Base-by-base conservation (phyloP, 1,139 yeast species). In the Nakaseomyces kungkrabaensis region DNA sequence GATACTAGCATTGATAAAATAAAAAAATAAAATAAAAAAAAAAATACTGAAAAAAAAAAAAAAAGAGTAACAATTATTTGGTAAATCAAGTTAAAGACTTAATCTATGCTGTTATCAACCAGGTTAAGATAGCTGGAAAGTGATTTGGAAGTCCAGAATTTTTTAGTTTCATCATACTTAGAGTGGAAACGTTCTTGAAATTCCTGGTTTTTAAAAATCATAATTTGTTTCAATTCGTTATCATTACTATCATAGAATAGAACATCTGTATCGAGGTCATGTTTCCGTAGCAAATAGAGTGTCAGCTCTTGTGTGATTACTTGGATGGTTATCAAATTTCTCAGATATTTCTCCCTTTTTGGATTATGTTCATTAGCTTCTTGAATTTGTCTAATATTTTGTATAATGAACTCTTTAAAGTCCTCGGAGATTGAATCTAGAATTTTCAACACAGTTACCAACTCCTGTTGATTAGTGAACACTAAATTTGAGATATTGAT, bases 341-440 rank as follows among this genome's bases (percentile, higher is more conserved):
- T 41, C 7, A 41, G 3, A 11, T 41, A 29, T 4, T 24, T 6
- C 8, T 38, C 34, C 5, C 27, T 41, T 29, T 27, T 13, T 9
- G 43, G 11, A 29, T 13, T 41, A 6, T 10, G 5, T 5, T 38
- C 22, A 13, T 11, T 25, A 11, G n/a, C 8, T 25, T 25, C 17
- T 24, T n/a, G 9, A 25, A 8, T 4, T 9, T 10, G n/a, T 5
- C 42, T 34, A 7, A 41, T 27, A 5, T 41, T 7, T 36, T 61
- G 66, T 11, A 54, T 48, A 17, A 61, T 54, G 4, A 51, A 27
- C 38, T 62, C 67, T 22, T 55, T 54, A 4, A 59, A 36, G 36
- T 62, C 63, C 42, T 62, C 67, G 3, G 56, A 49, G 22, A 50
- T 52, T 32, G 52, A 37, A 37, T 60, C 64, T 4, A 63, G 46